Evolutionary conservation across 331 rosid genomes (phyloP).

Genomic region (Ulmus americana): DNA sequence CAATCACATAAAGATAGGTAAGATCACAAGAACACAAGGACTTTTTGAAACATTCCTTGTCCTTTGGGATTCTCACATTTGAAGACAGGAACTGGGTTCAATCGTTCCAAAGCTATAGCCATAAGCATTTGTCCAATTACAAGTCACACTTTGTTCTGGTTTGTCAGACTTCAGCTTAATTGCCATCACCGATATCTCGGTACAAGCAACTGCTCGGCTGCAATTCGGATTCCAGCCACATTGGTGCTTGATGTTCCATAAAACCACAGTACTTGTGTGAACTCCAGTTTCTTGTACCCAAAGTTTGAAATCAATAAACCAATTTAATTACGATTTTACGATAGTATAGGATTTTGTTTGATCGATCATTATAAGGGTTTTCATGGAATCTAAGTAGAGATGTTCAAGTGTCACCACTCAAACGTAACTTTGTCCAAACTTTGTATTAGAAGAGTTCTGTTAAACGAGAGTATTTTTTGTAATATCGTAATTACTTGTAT

Average conservation of each 20-base stretch:
- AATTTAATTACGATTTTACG: background rate
- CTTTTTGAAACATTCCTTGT: no score
- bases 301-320: background rate
- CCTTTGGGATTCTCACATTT: conserved; percentile 2
- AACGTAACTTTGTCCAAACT: conserved; percentile 30
- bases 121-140: conserved; percentile 30
- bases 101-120: conserved; percentile 27
- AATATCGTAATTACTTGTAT: background rate
- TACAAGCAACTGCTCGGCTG: conserved; percentile 30
- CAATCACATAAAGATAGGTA: no score
- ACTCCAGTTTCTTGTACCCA: conserved; percentile 24
- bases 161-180: conserved; percentile 16
- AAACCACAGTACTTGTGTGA: conserved; percentile 25
- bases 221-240: conserved; percentile 31
- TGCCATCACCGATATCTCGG: conserved; percentile 19
- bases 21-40: no score
- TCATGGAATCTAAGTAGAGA: conserved; percentile 15
- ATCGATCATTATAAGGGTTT: conserved; percentile 34
- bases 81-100: conserved; percentile 30
- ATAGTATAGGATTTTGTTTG: conserved; percentile 4
- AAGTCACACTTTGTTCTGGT: conserved; percentile 22
- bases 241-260: conserved; percentile 26
- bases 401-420: conserved; percentile 23
- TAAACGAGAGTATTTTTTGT: background rate
- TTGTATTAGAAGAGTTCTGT: background rate